Evolutionary conservation across 108 stramenopile genomes (phyloP).

Genomic region (Nitzschia putrida): DNA sequence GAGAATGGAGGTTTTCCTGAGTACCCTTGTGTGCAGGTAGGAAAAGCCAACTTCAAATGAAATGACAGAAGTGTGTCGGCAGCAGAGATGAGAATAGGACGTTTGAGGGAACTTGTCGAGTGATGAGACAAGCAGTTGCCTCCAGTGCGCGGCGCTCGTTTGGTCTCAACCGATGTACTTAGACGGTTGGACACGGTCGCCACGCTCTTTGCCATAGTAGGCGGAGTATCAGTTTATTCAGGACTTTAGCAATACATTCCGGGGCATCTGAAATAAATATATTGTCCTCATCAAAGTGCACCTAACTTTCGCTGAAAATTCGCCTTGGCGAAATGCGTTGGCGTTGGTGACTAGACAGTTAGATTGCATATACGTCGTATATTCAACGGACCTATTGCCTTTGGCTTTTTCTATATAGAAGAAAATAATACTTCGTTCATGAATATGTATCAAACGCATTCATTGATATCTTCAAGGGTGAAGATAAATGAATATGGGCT

Average conservation of each 20-base stretch:
- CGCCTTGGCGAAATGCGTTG: conserved; percentile 4
- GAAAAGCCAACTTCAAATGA: neutral
- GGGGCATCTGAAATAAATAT: too few species aligned
- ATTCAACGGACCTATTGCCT: too few species aligned
- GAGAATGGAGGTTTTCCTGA: too few species aligned
- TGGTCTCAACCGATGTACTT: conserved; percentile 28
- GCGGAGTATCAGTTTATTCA: too few species aligned
- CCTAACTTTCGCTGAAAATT: conserved; percentile 18
- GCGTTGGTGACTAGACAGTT: conserved; percentile 17
- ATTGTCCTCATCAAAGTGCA: neutral
- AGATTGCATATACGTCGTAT: neutral
- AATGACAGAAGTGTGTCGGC: conserved; percentile 1
- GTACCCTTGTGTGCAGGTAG: too few species aligned
- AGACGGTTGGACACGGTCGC: conserved; percentile 13
- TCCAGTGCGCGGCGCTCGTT: conserved; percentile 12
- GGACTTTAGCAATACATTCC: too few species aligned
- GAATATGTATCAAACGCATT: too few species aligned
- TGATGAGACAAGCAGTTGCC: neutral
- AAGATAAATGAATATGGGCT: too few species aligned
- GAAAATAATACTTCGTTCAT: too few species aligned
- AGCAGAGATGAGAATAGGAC: neutral
- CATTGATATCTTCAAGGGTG: too few species aligned
- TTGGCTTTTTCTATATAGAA: too few species aligned
- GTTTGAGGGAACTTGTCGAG: neutral
- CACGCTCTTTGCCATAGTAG: neutral